Conservation (phyloP, 306 rosid genomes). For the Castanopsis chinensis region DNA sequence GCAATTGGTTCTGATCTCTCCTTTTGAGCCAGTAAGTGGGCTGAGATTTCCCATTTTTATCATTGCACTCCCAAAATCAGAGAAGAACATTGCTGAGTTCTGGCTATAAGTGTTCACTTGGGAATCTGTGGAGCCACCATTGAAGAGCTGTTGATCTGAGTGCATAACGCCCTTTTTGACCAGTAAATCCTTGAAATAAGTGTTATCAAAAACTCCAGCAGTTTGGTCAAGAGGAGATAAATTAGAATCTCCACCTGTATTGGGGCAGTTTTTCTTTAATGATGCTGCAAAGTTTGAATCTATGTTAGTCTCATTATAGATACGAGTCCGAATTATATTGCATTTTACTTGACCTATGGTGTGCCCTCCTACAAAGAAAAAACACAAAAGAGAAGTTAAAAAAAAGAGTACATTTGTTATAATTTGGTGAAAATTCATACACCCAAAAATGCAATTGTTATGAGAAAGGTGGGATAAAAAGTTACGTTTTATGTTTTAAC, state of each 20-base stretch:
- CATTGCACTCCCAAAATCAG: slow-evolving; percentile 48
- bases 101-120: slow-evolving; percentile 26
- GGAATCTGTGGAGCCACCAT: slow-evolving; percentile 16
- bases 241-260: slow-evolving; percentile 21
- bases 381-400: neutral
- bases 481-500: no score
- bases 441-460: no score
- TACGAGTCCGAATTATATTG: slow-evolving; percentile 13
- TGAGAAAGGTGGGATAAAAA: no score
- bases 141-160: slow-evolving; percentile 36
- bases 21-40: slow-evolving; percentile 4
- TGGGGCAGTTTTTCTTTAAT: slow-evolving; percentile 25
- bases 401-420: neutral
- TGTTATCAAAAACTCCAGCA: neutral
- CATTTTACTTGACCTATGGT: slow-evolving; percentile 40
- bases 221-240: neutral
- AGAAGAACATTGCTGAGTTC: slow-evolving; percentile 14
- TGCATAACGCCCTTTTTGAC: slow-evolving; percentile 13
- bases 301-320: slow-evolving; percentile 40
- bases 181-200: slow-evolving; percentile 25
- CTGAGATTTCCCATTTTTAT: slow-evolving; percentile 15
- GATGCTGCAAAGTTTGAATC: slow-evolving; percentile 16
- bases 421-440: neutral
- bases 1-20: slow-evolving; percentile 17
- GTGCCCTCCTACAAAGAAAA: slow-evolving; percentile 25